These are phyloP conservation scores for Murraya koenigii DNA, from an alignment of 345 rosid genomes.

Conservation along the genomic window DNA sequence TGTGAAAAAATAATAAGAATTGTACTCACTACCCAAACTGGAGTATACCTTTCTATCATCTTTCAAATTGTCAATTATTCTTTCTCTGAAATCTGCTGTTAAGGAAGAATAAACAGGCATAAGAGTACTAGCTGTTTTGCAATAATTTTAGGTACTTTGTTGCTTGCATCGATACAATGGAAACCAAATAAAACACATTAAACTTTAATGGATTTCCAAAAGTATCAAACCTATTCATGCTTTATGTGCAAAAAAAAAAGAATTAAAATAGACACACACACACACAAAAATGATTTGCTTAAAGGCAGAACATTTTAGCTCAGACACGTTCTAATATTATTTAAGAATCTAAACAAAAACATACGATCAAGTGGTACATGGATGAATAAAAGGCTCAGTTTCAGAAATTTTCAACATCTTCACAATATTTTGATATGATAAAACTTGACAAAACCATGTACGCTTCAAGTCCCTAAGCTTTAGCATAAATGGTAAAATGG, in stretches of 20 bases:
- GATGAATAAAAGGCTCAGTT: not conserved
- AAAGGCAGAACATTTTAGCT: not conserved
- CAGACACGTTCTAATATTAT: not conserved
- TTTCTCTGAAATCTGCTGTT: conserved; percentile 52
- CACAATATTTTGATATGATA: not conserved
- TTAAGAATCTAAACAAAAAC: not conserved
- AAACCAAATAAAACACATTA: not conserved
- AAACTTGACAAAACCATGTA: not conserved
- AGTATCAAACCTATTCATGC: not conserved
- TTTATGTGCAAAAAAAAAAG: not conserved
- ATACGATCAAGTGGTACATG: not conserved
- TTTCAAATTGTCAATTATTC: conserved; percentile 55
- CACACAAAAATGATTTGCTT: not conserved
- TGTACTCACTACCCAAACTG: not conserved
- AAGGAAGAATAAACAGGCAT: conserved; percentile 1
- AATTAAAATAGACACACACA: not conserved
- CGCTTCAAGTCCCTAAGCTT: not conserved
- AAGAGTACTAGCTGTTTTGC: not conserved
- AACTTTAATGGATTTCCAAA: not conserved
- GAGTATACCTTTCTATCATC: conserved; percentile 54
- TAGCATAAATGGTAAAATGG: not conserved
- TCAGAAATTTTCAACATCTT: not conserved
- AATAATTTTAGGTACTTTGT: not conserved
- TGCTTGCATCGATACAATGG: not conserved
- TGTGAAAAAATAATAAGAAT: not conserved